phyloP scores from a whole-genome alignment of 352 stramenopile genomes.

The Globisporangium radiosum region DNA sequence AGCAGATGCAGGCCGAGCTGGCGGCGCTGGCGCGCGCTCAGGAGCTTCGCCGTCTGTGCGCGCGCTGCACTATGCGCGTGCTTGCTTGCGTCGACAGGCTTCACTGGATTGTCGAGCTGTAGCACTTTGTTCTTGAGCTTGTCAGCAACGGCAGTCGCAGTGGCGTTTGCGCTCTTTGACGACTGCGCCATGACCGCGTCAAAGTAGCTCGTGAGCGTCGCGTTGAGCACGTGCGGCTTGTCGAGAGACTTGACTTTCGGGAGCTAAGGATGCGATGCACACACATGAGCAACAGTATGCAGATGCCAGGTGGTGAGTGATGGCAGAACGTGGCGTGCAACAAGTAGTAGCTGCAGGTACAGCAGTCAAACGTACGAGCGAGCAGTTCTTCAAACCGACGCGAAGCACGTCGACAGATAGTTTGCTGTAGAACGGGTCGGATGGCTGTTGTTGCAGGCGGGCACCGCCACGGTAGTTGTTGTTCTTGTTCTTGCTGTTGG shows the following conservation, averaged over 20 bases:
- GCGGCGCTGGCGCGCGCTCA: slow-evolving; percentile 58
- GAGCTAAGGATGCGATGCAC: slow-evolving; percentile 11
- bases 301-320: no score
- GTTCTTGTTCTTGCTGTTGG: slow-evolving; percentile 6
- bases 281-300: background rate
- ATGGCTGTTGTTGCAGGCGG: background rate
- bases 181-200: slow-evolving; percentile 7
- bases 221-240: slow-evolving; percentile 19
- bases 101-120: slow-evolving; percentile 70
- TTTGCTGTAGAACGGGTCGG: slow-evolving; percentile 51
- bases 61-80: slow-evolving; percentile 21
- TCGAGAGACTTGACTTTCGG: slow-evolving; percentile 17
- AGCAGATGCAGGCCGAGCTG: slow-evolving; percentile 51
- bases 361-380: slow-evolving; percentile 27
- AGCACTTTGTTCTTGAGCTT: slow-evolving; percentile 79
- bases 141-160: slow-evolving; percentile 17
- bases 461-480: background rate
- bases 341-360: no score
- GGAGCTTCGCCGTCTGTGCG: slow-evolving; percentile 44
- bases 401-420: slow-evolving; percentile 38
- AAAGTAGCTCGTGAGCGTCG: slow-evolving; percentile 44
- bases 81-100: slow-evolving; percentile 25
- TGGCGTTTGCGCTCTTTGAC: slow-evolving; percentile 3
- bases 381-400: slow-evolving; percentile 65
- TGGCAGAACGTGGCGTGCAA: no score